A percentile compares a stretch with the other conserved stretches of the same genome.
Evolutionary conservation across 331 rosid genomes (phyloP).

Genomic region (Arachis monticola): DNA sequence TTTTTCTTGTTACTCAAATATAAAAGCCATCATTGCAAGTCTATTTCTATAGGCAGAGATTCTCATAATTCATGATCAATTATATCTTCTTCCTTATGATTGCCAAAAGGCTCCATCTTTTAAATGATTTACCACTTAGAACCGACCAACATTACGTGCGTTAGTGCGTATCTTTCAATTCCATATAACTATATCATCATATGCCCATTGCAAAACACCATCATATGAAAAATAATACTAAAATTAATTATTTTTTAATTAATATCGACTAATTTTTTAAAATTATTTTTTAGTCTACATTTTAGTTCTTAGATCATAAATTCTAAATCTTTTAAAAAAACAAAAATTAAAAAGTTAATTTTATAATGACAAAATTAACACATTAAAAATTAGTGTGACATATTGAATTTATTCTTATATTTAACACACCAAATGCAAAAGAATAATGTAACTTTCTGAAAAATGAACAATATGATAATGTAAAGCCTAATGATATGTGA

Average conservation of each 20-base stretch:
- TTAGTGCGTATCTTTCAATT: background rate
- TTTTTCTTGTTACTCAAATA: constrained; percentile 56
- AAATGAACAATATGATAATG: constrained; percentile 12
- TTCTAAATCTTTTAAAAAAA: no score
- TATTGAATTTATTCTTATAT: no score
- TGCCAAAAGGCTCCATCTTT: constrained; percentile 35
- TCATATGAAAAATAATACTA: background rate
- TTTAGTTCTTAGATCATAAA: no score
- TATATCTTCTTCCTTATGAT: constrained; percentile 64
- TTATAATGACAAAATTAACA: background rate
- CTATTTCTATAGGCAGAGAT: constrained; percentile 54
- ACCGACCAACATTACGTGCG: constrained; percentile 6
- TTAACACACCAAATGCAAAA: constrained; percentile 1
- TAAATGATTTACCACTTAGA: constrained; percentile 26
- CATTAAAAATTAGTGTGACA: background rate
- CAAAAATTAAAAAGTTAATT: no score
- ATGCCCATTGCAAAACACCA: constrained; percentile 32
- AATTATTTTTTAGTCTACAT: no score
- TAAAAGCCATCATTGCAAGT: constrained; percentile 52
- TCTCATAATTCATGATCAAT: constrained; percentile 45
- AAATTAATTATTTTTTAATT: no score
- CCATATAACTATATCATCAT: constrained; percentile 27
- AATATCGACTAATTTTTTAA: no score
- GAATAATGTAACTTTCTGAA: constrained; percentile 13
- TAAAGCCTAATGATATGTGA: constrained; percentile 29